Conservation (phyloP, 2,329 filamentous ascomycete species). For the Pseudogymnoascus sp. region DNA sequence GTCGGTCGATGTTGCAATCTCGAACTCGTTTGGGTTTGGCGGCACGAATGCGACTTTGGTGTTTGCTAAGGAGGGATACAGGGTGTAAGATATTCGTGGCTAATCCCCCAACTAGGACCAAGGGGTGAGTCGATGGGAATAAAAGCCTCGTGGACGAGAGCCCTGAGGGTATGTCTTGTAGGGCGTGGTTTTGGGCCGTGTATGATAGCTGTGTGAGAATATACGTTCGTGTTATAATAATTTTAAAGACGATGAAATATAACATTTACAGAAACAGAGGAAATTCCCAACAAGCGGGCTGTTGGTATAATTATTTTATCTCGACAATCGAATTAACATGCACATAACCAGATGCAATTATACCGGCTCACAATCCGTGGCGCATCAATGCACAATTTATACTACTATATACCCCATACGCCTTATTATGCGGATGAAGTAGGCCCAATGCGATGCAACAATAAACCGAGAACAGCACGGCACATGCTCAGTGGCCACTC, state of each 20-base stretch:
- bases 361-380: background rate
- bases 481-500: background rate
- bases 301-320: background rate
- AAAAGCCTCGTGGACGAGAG: background rate
- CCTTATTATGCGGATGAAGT: background rate
- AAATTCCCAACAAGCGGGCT: background rate
- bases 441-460: background rate
- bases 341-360: background rate
- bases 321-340: background rate
- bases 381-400: background rate
- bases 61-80: constrained; percentile 38
- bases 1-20: constrained; percentile 64
- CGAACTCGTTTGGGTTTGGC: constrained; percentile 96
- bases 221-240: background rate
- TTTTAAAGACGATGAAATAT: background rate
- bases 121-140: background rate
- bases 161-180: background rate
- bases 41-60: constrained; percentile 90
- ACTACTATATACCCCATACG: background rate
- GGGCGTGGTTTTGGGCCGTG: background rate
- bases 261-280: background rate
- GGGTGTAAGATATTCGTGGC: background rate
- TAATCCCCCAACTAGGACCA: background rate
- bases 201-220: background rate
- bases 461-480: background rate